Evolutionary conservation across 306 rosid species (phyloP), one percentile per base, ranked within the genome.

Genomic region (Vigna nakashimae): DNA sequence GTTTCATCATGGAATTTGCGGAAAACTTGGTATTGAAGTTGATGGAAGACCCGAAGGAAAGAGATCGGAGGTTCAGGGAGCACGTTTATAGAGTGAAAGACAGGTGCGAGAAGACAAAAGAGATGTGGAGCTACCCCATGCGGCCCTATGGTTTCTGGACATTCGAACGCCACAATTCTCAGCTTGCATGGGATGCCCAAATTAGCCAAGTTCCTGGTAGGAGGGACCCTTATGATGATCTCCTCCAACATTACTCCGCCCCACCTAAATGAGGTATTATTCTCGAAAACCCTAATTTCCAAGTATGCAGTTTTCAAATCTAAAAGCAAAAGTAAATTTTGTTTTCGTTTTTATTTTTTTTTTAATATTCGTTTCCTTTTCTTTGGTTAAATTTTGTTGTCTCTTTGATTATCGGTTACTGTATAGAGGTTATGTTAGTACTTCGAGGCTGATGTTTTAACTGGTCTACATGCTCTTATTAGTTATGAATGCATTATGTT

Each of bases 81-180:
- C 97, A 87, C 6, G 36, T 86, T 1, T 86, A 86, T 48, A 7
- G 20, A 4, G 49, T n/a, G 43, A 85, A 85, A 73, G 82, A 91
- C 22, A 73, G 84, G 57, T 92, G 97, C 75, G 49, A 7, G 11
- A 92, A 91, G 96, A 90, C 98, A 36, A 95, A 88, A 83, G 97
- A 95, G 90, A 95, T 95, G 94, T 91, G 96, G 93, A 87, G 85
- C 59, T 80, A 72, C 18, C 98, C 98, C 17, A 83, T 92, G 50
- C 87, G 99, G 11, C 99, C 99, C 26, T 92, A 92, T 15, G 98
- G 98, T 1, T 92, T 96, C 76, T 95, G 99, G 99, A 95, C 98
- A 76, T 89, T 95, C 48, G 99, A 95, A 24, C 97, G 97, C 84
- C 98, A 95, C 82, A 95, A 95, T 80, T 74, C 93, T 36, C 99